phyloP scores from a whole-genome alignment of 306 rosid species.

The Lagenaria siceraria region DNA sequence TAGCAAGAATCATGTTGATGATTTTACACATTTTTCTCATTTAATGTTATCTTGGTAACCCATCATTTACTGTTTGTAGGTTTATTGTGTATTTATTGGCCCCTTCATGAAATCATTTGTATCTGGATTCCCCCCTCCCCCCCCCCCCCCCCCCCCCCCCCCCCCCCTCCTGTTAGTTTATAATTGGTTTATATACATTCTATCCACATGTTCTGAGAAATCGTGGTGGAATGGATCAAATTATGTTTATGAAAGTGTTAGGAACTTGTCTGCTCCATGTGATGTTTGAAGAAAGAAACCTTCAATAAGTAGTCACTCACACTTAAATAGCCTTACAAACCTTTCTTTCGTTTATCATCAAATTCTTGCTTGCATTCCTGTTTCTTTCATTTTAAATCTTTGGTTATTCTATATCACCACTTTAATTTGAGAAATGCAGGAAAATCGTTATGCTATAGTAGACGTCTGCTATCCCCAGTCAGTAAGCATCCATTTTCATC shows the following conservation, averaged over 20 bases:
- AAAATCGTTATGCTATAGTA: conserved; percentile 85
- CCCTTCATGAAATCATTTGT: too few species aligned
- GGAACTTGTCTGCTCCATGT: background rate
- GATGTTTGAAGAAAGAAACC: background rate
- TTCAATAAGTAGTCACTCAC: background rate
- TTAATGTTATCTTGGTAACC: background rate
- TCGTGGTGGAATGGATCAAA: background rate
- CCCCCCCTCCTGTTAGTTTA: too few species aligned
- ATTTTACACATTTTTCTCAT: background rate
- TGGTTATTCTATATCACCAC: conserved; percentile 12
- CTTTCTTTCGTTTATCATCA: background rate
- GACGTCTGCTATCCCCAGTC: conserved; percentile 89
- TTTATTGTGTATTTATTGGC: too few species aligned
- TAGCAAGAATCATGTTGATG: background rate
- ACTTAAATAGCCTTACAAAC: background rate
- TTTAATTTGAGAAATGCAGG: conserved; percentile 44
- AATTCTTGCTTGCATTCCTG: background rate
- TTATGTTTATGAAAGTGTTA: background rate
- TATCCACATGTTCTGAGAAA: background rate
- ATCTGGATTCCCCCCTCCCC: too few species aligned
- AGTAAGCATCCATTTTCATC: conserved; percentile 39
- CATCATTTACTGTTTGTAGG: too few species aligned
- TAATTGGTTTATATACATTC: background rate
- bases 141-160: too few species aligned
- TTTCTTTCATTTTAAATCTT: background rate